Evolutionary conservation across 208 protist genomes (phyloP), one percentile per base, ranked within the genome.

Genomic region (Wallacemonas sp.): DNA sequence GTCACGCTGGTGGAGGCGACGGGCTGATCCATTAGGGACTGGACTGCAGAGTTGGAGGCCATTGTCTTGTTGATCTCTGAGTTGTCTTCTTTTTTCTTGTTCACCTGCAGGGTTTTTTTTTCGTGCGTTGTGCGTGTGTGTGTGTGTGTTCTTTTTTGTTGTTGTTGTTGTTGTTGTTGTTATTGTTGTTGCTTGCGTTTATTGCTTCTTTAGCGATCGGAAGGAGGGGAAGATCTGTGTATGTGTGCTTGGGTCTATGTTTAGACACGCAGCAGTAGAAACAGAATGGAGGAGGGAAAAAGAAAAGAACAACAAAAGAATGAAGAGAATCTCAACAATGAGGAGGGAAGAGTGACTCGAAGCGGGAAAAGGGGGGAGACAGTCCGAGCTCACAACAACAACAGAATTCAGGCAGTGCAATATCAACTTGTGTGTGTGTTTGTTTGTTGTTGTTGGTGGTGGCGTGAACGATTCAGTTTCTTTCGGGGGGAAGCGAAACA

Each of bases 11-110:
- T 62, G 34, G 47, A 44, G 11, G 79, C 76, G 3, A 79, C 27
- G 19, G 69, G 65, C 62, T 89, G 80, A 44, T 88, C 81, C 31
- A 86, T 60, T 28, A 94, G 76, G 14, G 66, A 46, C 67, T 83
- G 71, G 44, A 94, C 68, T 12, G 84, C 80, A 22, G 75, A 75
- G 66, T 91, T 65, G 12, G 66, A 15, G 19, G 76, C 53, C 76
- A 82, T 80, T 41, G 36, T 41, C 36, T 41, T 6, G 6, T 41
- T 41, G 9, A 14, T 41, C 9, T 41, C 14, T 41, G 36, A 14
- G 6, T 6, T 41, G 36, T 41, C 9, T 41, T 41, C 6, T 6
- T 14, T 6, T 21, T 39, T 49, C n/a, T 62, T 62, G n/a, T 22
- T n/a, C n/a, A n/a, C n/a, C n/a, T n/a, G n/a, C n/a, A n/a, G n/a